Evolutionary conservation across 768 basidiomycete species (phyloP).

Genomic region (Serendipita vermifera): DNA sequence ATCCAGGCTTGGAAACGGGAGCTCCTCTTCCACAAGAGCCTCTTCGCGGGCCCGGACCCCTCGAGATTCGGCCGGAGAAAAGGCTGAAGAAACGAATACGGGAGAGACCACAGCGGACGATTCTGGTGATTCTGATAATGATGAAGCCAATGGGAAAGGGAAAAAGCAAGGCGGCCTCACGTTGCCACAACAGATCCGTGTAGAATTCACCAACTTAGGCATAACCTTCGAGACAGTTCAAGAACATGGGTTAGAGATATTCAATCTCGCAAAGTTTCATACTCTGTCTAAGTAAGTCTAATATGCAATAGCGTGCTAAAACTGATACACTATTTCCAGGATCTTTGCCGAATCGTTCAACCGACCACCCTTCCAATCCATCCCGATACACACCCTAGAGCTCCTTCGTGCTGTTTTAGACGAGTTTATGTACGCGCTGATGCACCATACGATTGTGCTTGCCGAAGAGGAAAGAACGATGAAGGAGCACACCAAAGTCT

Average conservation of each 20-base stretch:
- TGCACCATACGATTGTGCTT: conserved; percentile 39
- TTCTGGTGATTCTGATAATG: neutral
- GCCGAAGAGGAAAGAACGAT: conserved; percentile 46
- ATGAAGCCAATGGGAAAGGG: conserved; percentile 12
- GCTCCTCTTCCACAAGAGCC: conserved; percentile 16
- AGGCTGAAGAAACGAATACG: conserved; percentile 5
- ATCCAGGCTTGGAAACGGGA: conserved; percentile 12
- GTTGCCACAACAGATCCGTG: conserved; percentile 33
- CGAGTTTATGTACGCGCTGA: conserved; percentile 38
- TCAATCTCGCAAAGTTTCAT: conserved; percentile 30
- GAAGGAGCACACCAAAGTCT: conserved; percentile 48
- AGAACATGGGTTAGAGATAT: conserved; percentile 34
- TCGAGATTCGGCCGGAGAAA: conserved; percentile 4
- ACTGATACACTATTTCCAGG: conserved; percentile 21
- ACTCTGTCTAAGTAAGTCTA: conserved; percentile 22
- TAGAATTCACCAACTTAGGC: conserved; percentile 30
- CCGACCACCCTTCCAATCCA: conserved; percentile 21
- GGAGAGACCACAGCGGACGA: neutral
- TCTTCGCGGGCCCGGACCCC: conserved; percentile 12
- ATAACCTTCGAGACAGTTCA: conserved; percentile 34
- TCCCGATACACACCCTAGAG: conserved; percentile 40
- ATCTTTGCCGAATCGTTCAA: conserved; percentile 21
- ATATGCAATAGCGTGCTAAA: neutral
- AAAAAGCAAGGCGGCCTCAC: conserved; percentile 29
- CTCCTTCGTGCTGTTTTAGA: conserved; percentile 34